Evolutionary conservation across 164 flowering plant species (phyloP).

Genomic region (Aristolochia contorta): DNA sequence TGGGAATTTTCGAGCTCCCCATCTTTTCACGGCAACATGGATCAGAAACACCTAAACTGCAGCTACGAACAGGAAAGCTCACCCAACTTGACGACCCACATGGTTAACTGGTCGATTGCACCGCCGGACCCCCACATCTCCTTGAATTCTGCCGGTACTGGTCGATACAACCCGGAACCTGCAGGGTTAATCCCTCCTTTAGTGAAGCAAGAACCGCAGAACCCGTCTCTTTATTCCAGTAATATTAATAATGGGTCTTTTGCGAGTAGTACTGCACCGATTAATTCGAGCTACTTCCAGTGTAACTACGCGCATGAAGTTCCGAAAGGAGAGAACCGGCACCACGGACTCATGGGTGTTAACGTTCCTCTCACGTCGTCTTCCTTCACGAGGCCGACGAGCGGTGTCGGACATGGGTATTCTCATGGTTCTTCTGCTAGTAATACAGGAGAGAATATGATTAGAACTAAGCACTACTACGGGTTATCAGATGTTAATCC

Average conservation of each 20-base stretch:
- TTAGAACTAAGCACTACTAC: background rate
- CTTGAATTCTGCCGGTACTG: conserved; percentile 14
- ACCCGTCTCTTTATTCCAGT: conserved; percentile 7
- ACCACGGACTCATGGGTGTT: background rate
- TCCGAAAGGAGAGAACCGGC: conserved; percentile 14
- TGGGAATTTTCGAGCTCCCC: conserved; percentile 35
- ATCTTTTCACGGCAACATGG: conserved; percentile 20
- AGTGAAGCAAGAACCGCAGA: conserved; percentile 10
- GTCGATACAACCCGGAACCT: too few species aligned
- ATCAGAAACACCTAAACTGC: too few species aligned
- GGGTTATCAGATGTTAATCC: background rate
- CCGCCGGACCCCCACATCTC: conserved; percentile 34
- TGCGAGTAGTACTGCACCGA: too few species aligned
- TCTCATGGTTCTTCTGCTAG: background rate
- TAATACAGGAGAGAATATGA: background rate
- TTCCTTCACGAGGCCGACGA: background rate
- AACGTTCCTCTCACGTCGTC: background rate
- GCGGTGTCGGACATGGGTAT: background rate
- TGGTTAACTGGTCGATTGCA: conserved; percentile 54
- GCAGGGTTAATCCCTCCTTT: conserved; percentile 8
- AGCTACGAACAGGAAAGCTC: conserved; percentile 25
- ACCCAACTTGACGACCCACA: conserved; percentile 25
- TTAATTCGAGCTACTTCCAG: conserved; percentile 15
- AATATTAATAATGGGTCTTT: too few species aligned
- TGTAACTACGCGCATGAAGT: conserved; percentile 26